These are phyloP conservation scores for Mycosphaerella sp. DNA, from an alignment of 2,329 filamentous ascomycete species.

Conservation along the genomic window DNA sequence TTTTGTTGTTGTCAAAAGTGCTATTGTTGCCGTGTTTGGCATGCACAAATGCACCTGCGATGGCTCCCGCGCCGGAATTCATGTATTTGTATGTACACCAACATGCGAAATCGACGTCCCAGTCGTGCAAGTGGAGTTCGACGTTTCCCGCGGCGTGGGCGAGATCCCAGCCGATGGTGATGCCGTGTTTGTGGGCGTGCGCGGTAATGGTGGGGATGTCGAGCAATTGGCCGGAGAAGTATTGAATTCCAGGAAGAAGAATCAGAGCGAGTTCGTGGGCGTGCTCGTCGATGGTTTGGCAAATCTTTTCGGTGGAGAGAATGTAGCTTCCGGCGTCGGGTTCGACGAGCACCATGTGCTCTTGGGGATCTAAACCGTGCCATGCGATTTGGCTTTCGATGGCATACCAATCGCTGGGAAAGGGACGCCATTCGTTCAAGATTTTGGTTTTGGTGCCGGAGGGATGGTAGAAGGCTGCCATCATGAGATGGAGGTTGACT, in stretches of 20 bases:
- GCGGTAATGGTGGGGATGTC: slow-evolving; percentile 74
- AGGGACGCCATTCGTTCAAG: slow-evolving; percentile 79
- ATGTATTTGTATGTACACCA: slow-evolving; percentile 97
- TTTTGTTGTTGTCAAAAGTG: slow-evolving; percentile 9
- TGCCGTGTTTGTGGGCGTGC: slow-evolving; percentile 63
- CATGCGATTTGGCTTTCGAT: slow-evolving; percentile 71
- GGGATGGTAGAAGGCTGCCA: slow-evolving; percentile 77
- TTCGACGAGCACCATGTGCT: slow-evolving; percentile 67
- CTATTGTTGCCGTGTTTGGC: slow-evolving; percentile 58
- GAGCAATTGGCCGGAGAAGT: slow-evolving; percentile 83
- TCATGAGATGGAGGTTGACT: slow-evolving; percentile 71
- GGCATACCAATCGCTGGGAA: slow-evolving; percentile 84
- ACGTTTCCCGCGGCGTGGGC: slow-evolving; percentile 85
- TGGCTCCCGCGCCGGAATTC: slow-evolving; percentile 77
- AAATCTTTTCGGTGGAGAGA: slow-evolving; percentile 64
- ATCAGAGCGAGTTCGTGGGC: slow-evolving; percentile 66
- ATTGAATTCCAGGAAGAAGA: slow-evolving; percentile 80
- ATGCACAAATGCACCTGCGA: slow-evolving; percentile 75
- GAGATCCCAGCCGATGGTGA: slow-evolving; percentile 79
- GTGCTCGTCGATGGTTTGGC: slow-evolving; percentile 66
- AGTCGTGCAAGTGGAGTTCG: slow-evolving; percentile 70
- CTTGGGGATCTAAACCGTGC: slow-evolving; percentile 60
- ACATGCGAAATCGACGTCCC: slow-evolving; percentile 83
- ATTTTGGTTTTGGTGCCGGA: slow-evolving; percentile 63
- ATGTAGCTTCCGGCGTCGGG: slow-evolving; percentile 49